A percentile compares a stretch with the other conserved stretches of the same genome.
Conservation (phyloP, 2,329 filamentous ascomycete genomes). For the Cercospora sp. region DNA sequence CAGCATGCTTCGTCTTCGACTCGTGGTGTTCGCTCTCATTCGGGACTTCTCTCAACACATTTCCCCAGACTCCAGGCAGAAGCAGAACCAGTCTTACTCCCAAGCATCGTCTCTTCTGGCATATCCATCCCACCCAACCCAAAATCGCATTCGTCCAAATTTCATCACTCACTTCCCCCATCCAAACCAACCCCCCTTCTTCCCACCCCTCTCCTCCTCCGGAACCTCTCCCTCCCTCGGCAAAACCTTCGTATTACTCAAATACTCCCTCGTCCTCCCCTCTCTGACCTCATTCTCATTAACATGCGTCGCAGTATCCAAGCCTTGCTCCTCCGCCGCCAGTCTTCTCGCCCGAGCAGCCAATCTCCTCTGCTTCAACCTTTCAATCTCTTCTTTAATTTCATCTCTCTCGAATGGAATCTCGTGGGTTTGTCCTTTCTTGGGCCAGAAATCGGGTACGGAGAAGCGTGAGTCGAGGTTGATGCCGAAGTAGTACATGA, state of each 20-base stretch:
- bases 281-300: slow-evolving; percentile 13
- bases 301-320: not conserved
- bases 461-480: slow-evolving; percentile 92
- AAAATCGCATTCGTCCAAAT: not conserved
- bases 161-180: slow-evolving; percentile 14
- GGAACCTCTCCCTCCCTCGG: not conserved
- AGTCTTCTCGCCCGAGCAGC: slow-evolving; percentile 51
- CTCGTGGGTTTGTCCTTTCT: slow-evolving; percentile 71
- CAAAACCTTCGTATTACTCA: slow-evolving; percentile 12
- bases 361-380: slow-evolving; percentile 59
- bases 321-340: slow-evolving; percentile 37
- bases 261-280: slow-evolving; percentile 12
- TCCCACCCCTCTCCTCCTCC: slow-evolving; percentile 1
- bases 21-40: not conserved
- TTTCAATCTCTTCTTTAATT: slow-evolving; percentile 76
- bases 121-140: too few species aligned
- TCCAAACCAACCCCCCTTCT: slow-evolving; percentile 19
- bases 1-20: not conserved
- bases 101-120: not conserved
- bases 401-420: slow-evolving; percentile 77
- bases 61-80: not conserved
- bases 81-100: not conserved
- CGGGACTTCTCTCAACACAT: not conserved
- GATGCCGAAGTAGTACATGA: slow-evolving; percentile 99
- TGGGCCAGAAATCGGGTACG: slow-evolving; percentile 93